Percentiles rank a stretch among this genome's conserved stretches.
Conservation (phyloP, 2,329 filamentous ascomycete species). For the Coniochaeta prunicola region DNA sequence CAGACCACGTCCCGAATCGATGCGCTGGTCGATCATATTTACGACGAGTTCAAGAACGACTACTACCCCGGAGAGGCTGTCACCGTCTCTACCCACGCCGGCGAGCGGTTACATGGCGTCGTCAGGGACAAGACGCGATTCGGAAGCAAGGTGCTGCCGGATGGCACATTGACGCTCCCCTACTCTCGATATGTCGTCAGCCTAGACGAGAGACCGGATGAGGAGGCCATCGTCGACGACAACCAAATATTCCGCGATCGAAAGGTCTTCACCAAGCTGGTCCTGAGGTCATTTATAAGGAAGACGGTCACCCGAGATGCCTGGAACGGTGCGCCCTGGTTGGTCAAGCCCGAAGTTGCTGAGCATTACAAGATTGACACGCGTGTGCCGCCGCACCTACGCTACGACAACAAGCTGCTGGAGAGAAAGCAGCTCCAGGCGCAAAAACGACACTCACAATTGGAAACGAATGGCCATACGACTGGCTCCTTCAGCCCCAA, state of each 20-base stretch:
- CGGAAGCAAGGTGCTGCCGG: constrained; percentile 50
- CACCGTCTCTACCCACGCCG: constrained; percentile 61
- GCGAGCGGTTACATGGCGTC: constrained; percentile 63
- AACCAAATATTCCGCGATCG: constrained; percentile 79
- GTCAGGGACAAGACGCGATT: constrained; percentile 84
- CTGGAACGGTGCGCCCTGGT: constrained; percentile 95
- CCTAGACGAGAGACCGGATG: constrained; percentile 55
- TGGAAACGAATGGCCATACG: constrained; percentile 38
- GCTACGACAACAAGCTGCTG: constrained; percentile 70
- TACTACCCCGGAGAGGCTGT: constrained; percentile 88
- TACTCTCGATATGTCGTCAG: constrained; percentile 77
- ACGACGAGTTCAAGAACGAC: constrained; percentile 76
- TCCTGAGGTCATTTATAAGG: constrained; percentile 89
- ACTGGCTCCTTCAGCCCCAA: constrained; percentile 24
- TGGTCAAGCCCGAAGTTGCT: constrained; percentile 83
- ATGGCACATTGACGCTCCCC: constrained; percentile 63
- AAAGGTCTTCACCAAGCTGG: constrained; percentile 89
- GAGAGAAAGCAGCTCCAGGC: constrained; percentile 68
- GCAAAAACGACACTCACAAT: constrained; percentile 50
- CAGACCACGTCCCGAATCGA: constrained; percentile 85
- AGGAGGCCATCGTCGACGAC: constrained; percentile 74
- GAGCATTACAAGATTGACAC: constrained; percentile 78
- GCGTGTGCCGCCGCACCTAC: constrained; percentile 75
- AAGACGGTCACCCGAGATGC: constrained; percentile 87
- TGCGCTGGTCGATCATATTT: constrained; percentile 62